Evolutionary conservation across 2,329 filamentous ascomycete species (phyloP).

Genomic region (Parastagonospora avenae): DNA sequence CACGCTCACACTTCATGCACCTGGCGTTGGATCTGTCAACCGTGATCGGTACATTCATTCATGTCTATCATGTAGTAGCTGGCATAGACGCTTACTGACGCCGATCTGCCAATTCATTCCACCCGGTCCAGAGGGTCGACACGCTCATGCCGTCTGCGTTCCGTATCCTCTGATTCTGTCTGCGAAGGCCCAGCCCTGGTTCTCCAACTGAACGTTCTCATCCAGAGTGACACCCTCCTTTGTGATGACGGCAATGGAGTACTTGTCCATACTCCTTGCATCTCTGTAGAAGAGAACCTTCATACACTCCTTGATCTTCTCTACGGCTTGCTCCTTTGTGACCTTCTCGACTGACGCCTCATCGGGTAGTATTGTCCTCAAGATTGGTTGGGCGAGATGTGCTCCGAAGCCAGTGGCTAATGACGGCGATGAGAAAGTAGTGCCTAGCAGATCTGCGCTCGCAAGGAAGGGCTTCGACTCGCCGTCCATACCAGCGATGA

Average conservation of each 20-base stretch:
- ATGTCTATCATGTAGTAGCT: constrained; percentile 39
- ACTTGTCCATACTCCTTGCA: constrained; percentile 87
- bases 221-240: constrained; percentile 84
- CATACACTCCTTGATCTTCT: constrained; percentile 89
- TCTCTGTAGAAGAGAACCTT: constrained; percentile 98
- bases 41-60: constrained; percentile 40
- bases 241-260: constrained; percentile 88
- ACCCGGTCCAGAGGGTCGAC: neutral
- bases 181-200: constrained; percentile 98
- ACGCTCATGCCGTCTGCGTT: constrained; percentile 64
- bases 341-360: constrained; percentile 77
- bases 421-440: constrained; percentile 84
- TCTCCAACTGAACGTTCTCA: constrained; percentile 85
- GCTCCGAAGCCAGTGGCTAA: constrained; percentile 93
- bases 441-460: constrained; percentile 88
- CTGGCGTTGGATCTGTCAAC: constrained; percentile 9
- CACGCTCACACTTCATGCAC: neutral
- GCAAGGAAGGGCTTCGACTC: constrained; percentile 86
- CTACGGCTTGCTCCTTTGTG: constrained; percentile 76
- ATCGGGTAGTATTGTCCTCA: constrained; percentile 82
- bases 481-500: constrained; percentile 84
- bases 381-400: constrained; percentile 89
- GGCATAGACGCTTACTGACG: constrained; percentile 10
- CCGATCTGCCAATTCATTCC: constrained; percentile 5
- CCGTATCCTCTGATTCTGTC: constrained; percentile 95